A percentile compares a stretch with the other conserved stretches of the same genome.
Evolutionary conservation across 306 rosid species (phyloP).

Genomic region (Mimosa pudica): DNA sequence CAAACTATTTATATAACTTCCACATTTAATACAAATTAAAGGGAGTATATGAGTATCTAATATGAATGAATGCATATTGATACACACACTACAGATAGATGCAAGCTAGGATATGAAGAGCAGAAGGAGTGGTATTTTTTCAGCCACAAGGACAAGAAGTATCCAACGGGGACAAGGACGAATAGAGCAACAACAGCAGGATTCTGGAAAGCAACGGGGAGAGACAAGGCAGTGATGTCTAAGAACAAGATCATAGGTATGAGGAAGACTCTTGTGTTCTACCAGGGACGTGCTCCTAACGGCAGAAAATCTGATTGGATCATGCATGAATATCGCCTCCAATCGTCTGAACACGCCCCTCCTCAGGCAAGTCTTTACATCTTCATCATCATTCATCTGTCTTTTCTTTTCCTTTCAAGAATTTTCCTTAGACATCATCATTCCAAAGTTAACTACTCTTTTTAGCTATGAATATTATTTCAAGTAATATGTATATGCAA

Average conservation of each 20-base stretch:
- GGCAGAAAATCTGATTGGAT: constrained; percentile 90
- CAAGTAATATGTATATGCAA: too few relatives aligned
- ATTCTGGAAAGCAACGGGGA: constrained; percentile 96
- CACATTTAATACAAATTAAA: too few relatives aligned
- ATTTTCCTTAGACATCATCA: too few relatives aligned
- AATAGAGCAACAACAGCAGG: constrained; percentile 91
- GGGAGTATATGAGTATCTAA: too few relatives aligned
- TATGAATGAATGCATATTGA: too few relatives aligned
- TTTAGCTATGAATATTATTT: too few relatives aligned
- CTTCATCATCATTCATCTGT: too few relatives aligned
- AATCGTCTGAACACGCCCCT: constrained; percentile 76
- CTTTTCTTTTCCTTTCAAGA: too few relatives aligned
- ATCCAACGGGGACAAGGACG: constrained; percentile 86
- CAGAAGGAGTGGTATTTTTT: constrained; percentile 94
- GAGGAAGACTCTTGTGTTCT: constrained; percentile 94
- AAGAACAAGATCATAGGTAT: constrained; percentile 75
- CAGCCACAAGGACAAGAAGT: constrained; percentile 92
- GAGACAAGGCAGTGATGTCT: constrained; percentile 86
- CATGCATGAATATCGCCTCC: constrained; percentile 91
- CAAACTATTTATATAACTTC: too few relatives aligned
- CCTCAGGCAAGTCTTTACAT: constrained; percentile 59
- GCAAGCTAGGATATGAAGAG: constrained; percentile 75
- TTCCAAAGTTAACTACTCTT: too few relatives aligned
- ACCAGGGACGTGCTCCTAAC: constrained; percentile 91
- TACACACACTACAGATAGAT: constrained; percentile 46